A percentile compares a stretch with the other conserved stretches of the same genome.
These are phyloP conservation scores for Coemansia furcata DNA, from an alignment of 192 early-diverging fungal species.

Conservation along the genomic window DNA sequence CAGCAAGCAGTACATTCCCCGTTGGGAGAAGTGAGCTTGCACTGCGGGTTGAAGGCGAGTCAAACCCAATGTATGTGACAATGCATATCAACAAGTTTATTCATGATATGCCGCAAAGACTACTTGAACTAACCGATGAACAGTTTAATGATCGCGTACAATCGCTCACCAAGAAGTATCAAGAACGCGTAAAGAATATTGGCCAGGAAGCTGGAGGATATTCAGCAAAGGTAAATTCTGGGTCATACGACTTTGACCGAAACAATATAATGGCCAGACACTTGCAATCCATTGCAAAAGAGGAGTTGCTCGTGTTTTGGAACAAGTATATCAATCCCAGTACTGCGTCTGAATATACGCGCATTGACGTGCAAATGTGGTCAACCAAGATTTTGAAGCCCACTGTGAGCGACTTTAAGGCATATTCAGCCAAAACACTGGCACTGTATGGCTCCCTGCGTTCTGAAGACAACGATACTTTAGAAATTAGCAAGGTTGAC, in stretches of 20 bases:
- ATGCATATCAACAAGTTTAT: conserved; percentile 78
- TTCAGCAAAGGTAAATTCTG: conserved; percentile 60
- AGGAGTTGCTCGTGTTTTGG: conserved; percentile 28
- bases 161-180: conserved; percentile 55
- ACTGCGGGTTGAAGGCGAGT: conserved; percentile 62
- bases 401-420: background rate
- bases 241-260: conserved; percentile 75
- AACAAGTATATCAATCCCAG: conserved; percentile 35
- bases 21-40: background rate
- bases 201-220: conserved; percentile 58
- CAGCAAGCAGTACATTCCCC: background rate
- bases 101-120: conserved; percentile 34
- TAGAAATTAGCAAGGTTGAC: conserved; percentile 1
- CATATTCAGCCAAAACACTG: conserved; percentile 9
- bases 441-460: conserved; percentile 13
- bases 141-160: conserved; percentile 60
- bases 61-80: conserved; percentile 74
- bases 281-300: conserved; percentile 13
- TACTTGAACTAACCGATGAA: conserved; percentile 12
- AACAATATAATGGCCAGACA: background rate
- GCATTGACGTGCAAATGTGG: conserved; percentile 26
- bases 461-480: background rate
- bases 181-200: conserved; percentile 69
- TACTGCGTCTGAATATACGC: conserved; percentile 23
- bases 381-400: conserved; percentile 9